phyloP scores from a whole-genome alignment of 228 moss, liverwort and hornwort species.

The Sphagnum magellanicum region DNA sequence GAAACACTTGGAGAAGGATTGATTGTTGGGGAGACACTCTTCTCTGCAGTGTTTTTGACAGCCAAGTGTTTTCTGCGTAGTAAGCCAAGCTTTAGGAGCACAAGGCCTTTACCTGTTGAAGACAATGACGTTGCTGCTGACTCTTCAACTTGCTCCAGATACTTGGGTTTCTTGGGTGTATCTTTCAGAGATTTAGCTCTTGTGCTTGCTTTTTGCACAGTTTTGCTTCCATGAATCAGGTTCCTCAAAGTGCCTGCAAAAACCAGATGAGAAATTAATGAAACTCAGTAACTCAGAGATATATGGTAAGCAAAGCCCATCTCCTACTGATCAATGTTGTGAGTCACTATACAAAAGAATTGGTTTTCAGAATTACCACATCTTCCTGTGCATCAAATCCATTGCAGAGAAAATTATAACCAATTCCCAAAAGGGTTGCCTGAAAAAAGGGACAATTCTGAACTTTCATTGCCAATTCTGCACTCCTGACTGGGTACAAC shows the following conservation, averaged over 20 bases:
- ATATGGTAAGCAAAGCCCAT: no score
- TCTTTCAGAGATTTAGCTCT: conserved; percentile 23
- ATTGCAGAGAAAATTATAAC: no score
- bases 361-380: no score
- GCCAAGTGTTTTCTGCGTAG: conserved; percentile 17
- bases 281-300: no score
- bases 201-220: conserved; percentile 24
- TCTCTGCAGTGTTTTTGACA: conserved; percentile 6
- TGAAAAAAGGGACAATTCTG: no score
- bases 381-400: no score
- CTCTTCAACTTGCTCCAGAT: conserved; percentile 2
- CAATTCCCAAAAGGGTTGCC: no score
- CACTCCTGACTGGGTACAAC: no score
- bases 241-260: conserved; percentile 17
- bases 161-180: conserved; percentile 18
- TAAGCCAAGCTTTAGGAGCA: conserved; percentile 20
- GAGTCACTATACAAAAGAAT: no score
- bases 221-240: conserved; percentile 22
- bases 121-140: conserved; percentile 3
- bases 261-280: no score
- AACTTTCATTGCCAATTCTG: no score
- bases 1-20: conserved; percentile 1
- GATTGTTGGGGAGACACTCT: background rate
- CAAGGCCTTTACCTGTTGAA: conserved; percentile 18
- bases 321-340: no score